Percentiles rank a stretch among this genome's conserved stretches.
Conservation (phyloP, 2,329 filamentous ascomycete genomes). For the Penicillium italicum region DNA sequence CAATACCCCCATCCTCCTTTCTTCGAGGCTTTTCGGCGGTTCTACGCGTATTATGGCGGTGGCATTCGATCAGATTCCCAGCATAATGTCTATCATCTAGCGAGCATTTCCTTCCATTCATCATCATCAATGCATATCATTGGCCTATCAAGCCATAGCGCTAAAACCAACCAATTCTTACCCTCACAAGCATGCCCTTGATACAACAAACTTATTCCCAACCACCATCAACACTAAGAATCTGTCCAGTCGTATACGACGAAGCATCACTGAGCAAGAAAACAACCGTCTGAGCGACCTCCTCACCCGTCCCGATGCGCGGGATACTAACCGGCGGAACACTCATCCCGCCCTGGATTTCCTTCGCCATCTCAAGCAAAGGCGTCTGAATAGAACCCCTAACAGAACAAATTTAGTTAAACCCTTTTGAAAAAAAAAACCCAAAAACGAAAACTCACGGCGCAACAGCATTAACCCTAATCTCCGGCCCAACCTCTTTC, state of each 20-base stretch:
- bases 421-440: neutral
- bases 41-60: constrained; percentile 6
- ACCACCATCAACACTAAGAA: constrained; percentile 48
- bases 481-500: constrained; percentile 35
- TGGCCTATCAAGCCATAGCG: neutral
- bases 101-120: neutral
- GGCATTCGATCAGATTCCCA: constrained; percentile 2
- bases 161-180: neutral
- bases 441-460: constrained; percentile 33
- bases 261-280: constrained; percentile 48
- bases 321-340: constrained; percentile 23
- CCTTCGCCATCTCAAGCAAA: constrained; percentile 27
- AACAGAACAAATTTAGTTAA: constrained; percentile 1
- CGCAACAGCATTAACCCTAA: constrained; percentile 44
- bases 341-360: constrained; percentile 21
- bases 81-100: neutral
- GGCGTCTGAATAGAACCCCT: constrained; percentile 37
- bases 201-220: constrained; percentile 29
- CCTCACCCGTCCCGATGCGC: constrained; percentile 31
- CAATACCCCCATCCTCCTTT: neutral
- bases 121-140: neutral
- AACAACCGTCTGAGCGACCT: constrained; percentile 46
- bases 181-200: neutral
- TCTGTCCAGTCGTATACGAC: constrained; percentile 47
- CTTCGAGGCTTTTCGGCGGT: constrained; percentile 1